Evolutionary conservation across 2,329 filamentous ascomycete genomes (phyloP).

Genomic region (Epichloe amarillans): DNA sequence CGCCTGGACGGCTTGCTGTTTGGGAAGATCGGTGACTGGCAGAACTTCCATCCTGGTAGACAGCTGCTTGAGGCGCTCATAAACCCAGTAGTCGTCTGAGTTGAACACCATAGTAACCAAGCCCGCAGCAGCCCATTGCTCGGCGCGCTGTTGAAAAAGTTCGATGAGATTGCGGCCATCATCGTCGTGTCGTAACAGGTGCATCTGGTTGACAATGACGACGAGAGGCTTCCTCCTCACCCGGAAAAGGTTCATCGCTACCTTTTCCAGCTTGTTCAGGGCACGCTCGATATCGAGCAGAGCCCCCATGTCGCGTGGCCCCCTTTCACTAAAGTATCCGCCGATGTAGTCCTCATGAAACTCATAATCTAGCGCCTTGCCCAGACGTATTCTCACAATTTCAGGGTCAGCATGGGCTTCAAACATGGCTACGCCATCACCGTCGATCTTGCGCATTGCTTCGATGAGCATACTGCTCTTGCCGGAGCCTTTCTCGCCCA

Average conservation of each 20-base stretch:
- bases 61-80: slow-evolving; percentile 83
- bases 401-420: slow-evolving; percentile 92
- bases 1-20: slow-evolving; percentile 61
- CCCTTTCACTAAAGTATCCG: slow-evolving; percentile 85
- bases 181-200: slow-evolving; percentile 81
- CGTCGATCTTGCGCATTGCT: slow-evolving; percentile 85
- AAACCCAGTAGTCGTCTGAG: slow-evolving; percentile 97
- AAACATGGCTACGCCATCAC: slow-evolving; percentile 84
- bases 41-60: slow-evolving; percentile 92
- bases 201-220: slow-evolving; percentile 89
- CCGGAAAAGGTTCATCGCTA: slow-evolving; percentile 60
- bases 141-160: slow-evolving; percentile 85
- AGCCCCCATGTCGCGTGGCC: slow-evolving; percentile 81
- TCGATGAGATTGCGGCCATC: slow-evolving; percentile 90
- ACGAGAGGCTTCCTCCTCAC: slow-evolving; percentile 57
- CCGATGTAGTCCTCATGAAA: slow-evolving; percentile 98
- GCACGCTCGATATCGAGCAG: slow-evolving; percentile 91
- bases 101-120: slow-evolving; percentile 91
- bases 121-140: slow-evolving; percentile 89
- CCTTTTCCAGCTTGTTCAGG: slow-evolving; percentile 95
- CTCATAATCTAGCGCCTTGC: slow-evolving; percentile 90
- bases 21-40: slow-evolving; percentile 70
- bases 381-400: slow-evolving; percentile 84
- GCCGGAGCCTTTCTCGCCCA: slow-evolving; percentile 92
- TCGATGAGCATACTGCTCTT: slow-evolving; percentile 95